Evolutionary conservation across 805 yeast genomes (phyloP).

Genomic region (Teunomyces funiuensis): DNA sequence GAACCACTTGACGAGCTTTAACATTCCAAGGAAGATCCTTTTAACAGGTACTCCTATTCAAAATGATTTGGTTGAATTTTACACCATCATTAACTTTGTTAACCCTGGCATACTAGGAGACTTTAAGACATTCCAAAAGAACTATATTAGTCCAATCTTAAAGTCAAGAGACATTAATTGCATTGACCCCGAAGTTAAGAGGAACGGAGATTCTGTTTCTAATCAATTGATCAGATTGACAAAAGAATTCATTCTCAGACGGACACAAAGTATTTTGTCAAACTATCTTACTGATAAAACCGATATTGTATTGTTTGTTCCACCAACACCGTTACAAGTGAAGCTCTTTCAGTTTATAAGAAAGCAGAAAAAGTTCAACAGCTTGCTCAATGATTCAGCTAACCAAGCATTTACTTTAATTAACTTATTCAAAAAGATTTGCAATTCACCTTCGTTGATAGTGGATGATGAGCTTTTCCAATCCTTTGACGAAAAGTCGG

Average conservation of each 20-base stretch:
- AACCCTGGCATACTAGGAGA: slow-evolving; percentile 82
- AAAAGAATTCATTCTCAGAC: slow-evolving; percentile 63
- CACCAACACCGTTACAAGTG: slow-evolving; percentile 66
- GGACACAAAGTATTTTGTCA: slow-evolving; percentile 59
- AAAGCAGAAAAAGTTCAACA: slow-evolving; percentile 33
- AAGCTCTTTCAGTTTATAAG: slow-evolving; percentile 53
- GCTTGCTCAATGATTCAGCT: slow-evolving; percentile 25
- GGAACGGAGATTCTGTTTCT: slow-evolving; percentile 61
- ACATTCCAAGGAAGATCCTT: slow-evolving; percentile 57
- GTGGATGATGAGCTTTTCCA: slow-evolving; percentile 47
- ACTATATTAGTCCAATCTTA: slow-evolving; percentile 68
- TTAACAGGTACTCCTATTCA: slow-evolving; percentile 93
- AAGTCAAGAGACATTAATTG: slow-evolving; percentile 66
- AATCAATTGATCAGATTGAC: slow-evolving; percentile 66
- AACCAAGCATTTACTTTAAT: slow-evolving; percentile 64
- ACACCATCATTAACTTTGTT: slow-evolving; percentile 73
- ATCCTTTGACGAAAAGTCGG: slow-evolving; percentile 11
- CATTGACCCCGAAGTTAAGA: slow-evolving; percentile 45
- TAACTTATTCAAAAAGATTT: slow-evolving; percentile 71
- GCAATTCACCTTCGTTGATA: slow-evolving; percentile 76
- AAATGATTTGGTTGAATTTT: slow-evolving; percentile 84
- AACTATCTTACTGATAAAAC: slow-evolving; percentile 70
- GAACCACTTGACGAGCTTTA: slow-evolving; percentile 56
- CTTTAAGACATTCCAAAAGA: slow-evolving; percentile 55
- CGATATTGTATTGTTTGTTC: slow-evolving; percentile 74